Conservation (phyloP, 441 rosid genomes). For the Erysimum cheiri region DNA sequence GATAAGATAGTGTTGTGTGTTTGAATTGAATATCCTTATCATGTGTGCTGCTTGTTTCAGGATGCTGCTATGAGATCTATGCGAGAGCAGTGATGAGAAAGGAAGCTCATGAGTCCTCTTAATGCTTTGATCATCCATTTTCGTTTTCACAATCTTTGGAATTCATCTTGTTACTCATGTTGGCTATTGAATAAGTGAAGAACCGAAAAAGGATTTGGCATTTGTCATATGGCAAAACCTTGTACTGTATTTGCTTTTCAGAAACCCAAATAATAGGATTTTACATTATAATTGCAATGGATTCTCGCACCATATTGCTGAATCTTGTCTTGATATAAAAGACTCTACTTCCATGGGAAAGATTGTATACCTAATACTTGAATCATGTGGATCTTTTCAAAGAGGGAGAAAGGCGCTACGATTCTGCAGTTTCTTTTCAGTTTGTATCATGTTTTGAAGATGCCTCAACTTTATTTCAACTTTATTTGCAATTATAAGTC, state of each 20-base stretch:
- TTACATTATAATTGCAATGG: too few species aligned
- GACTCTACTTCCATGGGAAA: too few species aligned
- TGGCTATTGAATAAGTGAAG: constrained; percentile 33
- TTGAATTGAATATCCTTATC: constrained; percentile 1
- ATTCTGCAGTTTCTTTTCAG: too few species aligned
- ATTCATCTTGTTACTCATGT: constrained; percentile 8
- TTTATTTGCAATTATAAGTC: too few species aligned
- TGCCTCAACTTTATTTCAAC: too few species aligned
- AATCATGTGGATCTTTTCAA: too few species aligned
- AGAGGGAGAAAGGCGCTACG: too few species aligned
- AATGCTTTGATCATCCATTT: constrained; percentile 31
- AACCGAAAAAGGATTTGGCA: constrained; percentile 3
- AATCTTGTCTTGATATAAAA: too few species aligned
- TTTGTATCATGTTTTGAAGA: too few species aligned
- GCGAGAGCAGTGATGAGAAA: constrained; percentile 69
- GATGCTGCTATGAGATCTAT: constrained; percentile 92
- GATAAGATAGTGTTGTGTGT: constrained; percentile 6
- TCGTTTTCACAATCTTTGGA: constrained; percentile 7
- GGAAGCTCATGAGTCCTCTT: constrained; percentile 50
- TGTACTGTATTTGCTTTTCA: constrained; percentile 18
- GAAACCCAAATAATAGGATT: background rate
- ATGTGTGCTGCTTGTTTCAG: constrained; percentile 50
- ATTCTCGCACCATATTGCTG: too few species aligned
- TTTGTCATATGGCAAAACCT: background rate
- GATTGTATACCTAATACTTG: too few species aligned